Conservation (phyloP, 352 stramenopile species). For the Phytophthora fragariae region DNA sequence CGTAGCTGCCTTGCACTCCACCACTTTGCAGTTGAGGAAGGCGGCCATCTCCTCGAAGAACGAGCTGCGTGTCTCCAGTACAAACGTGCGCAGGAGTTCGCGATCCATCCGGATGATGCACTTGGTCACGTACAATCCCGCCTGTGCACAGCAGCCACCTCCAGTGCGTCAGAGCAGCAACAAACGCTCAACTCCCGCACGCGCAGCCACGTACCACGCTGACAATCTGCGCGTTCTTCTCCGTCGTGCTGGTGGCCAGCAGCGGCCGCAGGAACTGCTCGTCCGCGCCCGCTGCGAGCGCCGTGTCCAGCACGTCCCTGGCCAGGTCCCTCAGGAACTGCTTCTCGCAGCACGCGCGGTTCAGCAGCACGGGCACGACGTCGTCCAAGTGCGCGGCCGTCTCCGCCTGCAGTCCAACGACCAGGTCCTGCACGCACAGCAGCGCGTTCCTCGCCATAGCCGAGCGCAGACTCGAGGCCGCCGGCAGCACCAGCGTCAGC, state of each 20-base stretch:
- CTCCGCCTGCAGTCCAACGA: conserved; percentile 41
- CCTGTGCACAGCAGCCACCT: conserved; percentile 19
- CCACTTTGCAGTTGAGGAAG: conserved; percentile 74
- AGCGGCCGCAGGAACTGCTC: conserved; percentile 47
- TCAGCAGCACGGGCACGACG: conserved; percentile 62
- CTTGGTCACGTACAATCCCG: conserved; percentile 60
- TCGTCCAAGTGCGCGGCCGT: conserved; percentile 45
- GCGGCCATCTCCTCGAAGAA: conserved; percentile 66
- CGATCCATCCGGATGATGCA: conserved; percentile 60
- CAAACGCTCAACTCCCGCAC: neutral
- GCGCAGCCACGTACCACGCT: conserved; percentile 43
- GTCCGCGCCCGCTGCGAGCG: conserved; percentile 33
- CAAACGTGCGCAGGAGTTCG: conserved; percentile 46
- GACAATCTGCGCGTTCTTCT: conserved; percentile 62
- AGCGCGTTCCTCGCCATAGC: conserved; percentile 73
- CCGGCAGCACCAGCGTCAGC: conserved; percentile 57
- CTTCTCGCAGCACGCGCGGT: conserved; percentile 70
- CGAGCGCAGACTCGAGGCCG: conserved; percentile 65
- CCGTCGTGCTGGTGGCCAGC: conserved; percentile 36
- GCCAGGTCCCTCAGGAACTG: conserved; percentile 79
- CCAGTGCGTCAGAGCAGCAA: conserved; percentile 1
- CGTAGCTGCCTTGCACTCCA: conserved; percentile 72
- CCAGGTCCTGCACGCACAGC: conserved; percentile 70
- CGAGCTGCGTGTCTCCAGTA: conserved; percentile 46
- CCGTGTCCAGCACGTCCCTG: conserved; percentile 55